Base-by-base conservation (phyloP, 176 grass and related monocot species). In the Aegilops umbellulata region DNA sequence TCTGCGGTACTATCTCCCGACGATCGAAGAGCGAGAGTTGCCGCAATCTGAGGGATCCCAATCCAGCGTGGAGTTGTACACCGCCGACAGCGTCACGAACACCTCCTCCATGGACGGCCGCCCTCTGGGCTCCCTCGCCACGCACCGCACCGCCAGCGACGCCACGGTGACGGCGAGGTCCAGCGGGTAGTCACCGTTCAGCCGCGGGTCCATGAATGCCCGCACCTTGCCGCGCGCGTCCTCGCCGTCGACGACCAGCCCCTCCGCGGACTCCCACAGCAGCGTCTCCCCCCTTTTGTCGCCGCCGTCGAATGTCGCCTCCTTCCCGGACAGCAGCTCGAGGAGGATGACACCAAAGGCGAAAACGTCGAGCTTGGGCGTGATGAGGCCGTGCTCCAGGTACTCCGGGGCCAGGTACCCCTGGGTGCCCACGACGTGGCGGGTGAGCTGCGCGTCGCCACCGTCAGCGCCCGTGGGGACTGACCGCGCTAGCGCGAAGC, bases 161-260 rank as follows among this genome's bases (percentile, higher is more conserved):
- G 88, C 90, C 86, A 97, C 80, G 30, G 90, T 87, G 41, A 89
- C 86, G 30, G 95, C 95, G 14, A 97, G 77, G 76, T 97, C 92
- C 23, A 97, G 66, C 29, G 92, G 95, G 78, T 93, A 97, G 34
- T 94, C 92, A 8, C 74, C 88, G 24, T 77, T 74, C 63, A 97
- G 78, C 51, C 81, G 72, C 72, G 83, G 81, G 68, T 97, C 95
- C 30, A 91, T 77, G 88, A 97, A 97, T 19, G 64, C 87, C 65
- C 74, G 83, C 73, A 93, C 65, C 88, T 90, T 91, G 22, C 24
- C 65, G 20, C 88, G 80, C 11, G 39, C 86, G 60, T 92, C 88
- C 81, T 91, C 95, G 76, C 86, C 86, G 22, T 46, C 65, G 22
- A 64, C 69, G 5, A 79, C 87, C 23, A 89, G 82, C 44, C 31